A percentile compares a stretch with the other conserved stretches of the same genome.
Evolutionary conservation across 257 asterid genomes (phyloP).

Genomic region (Nicotiana tabacum): DNA sequence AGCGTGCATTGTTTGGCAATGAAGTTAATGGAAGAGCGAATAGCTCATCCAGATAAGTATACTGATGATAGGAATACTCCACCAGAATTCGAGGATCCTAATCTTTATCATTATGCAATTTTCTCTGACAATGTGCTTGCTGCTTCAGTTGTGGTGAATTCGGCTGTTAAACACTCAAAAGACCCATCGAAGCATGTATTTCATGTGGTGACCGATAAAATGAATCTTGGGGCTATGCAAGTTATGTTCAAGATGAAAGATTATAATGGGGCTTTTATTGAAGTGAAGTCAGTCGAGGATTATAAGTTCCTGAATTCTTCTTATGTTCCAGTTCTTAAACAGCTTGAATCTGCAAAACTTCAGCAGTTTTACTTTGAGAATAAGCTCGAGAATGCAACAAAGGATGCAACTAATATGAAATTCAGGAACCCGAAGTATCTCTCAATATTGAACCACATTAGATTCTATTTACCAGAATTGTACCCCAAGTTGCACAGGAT

Average conservation of each 20-base stretch:
- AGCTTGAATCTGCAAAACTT: conserved; percentile 62
- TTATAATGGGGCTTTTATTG: conserved; percentile 65
- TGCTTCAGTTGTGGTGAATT: conserved; percentile 78
- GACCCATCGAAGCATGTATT: conserved; percentile 76
- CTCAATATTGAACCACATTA: conserved; percentile 65
- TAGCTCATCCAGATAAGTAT: conserved; percentile 69
- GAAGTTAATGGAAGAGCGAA: conserved; percentile 78
- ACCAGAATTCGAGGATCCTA: conserved; percentile 69
- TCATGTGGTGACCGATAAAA: conserved; percentile 74
- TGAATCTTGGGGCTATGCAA: conserved; percentile 84
- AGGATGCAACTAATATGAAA: conserved; percentile 76
- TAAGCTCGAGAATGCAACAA: conserved; percentile 72
- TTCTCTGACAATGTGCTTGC: conserved; percentile 79
- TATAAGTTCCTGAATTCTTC: conserved; percentile 67
- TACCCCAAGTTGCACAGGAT: conserved; percentile 70
- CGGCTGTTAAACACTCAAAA: conserved; percentile 61
- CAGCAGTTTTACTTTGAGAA: conserved; percentile 69
- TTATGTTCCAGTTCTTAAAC: conserved; percentile 65
- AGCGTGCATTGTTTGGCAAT: conserved; percentile 73
- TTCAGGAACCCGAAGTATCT: conserved; percentile 76
- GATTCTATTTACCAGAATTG: conserved; percentile 78
- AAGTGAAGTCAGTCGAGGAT: conserved; percentile 78
- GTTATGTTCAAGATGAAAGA: conserved; percentile 70
- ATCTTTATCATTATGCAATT: conserved; percentile 66
- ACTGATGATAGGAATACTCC: conserved; percentile 52